Conservation (phyloP, 169 alveolate genomes). For the Toxoplasma gondii region DNA sequence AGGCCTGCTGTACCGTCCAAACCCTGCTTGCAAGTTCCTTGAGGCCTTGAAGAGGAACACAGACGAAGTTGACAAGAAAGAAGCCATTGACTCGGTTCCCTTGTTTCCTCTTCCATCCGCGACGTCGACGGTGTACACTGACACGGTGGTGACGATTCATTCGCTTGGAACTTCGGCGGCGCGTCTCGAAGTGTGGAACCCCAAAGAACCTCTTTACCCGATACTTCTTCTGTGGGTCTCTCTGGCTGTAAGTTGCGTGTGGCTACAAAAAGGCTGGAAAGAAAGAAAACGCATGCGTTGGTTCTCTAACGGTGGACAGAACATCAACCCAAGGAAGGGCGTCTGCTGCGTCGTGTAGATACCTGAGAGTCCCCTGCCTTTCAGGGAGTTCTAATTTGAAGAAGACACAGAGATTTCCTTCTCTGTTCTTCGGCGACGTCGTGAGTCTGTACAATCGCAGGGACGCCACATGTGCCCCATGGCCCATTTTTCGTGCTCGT, state of each 20-base stretch:
- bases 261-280: not conserved
- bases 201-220: not conserved
- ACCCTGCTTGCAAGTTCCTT: not conserved
- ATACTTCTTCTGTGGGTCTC: constrained; percentile 27
- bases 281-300: not conserved
- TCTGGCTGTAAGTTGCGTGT: not conserved
- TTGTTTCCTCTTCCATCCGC: not conserved
- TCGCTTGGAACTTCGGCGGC: not conserved
- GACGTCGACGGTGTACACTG: not conserved
- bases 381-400: no score
- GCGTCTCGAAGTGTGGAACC: constrained; percentile 22
- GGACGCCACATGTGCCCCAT: no score
- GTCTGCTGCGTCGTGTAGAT: no score
- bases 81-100: not conserved
- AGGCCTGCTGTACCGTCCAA: constrained; percentile 10
- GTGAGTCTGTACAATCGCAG: no score
- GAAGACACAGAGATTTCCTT: no score
- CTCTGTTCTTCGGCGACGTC: no score
- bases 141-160: not conserved
- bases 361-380: no score
- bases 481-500: no score
- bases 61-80: not conserved
- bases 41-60: not conserved
- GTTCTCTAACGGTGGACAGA: no score
- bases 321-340: no score